Conservation (phyloP, 176 grass and related monocot species). For the Bothriochloa decipiens region DNA sequence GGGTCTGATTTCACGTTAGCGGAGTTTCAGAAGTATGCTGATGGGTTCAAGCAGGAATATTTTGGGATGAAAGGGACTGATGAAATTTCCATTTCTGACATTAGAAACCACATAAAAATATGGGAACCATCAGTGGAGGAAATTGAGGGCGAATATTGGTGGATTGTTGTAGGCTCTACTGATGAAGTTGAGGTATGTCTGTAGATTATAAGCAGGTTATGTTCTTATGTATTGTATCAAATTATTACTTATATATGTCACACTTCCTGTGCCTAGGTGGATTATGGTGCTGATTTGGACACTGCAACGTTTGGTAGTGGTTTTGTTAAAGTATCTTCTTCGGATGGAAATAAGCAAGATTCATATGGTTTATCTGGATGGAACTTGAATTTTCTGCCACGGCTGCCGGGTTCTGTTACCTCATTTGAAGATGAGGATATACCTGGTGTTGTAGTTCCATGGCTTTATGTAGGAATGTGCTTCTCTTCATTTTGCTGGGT, state of each 20-base stretch:
- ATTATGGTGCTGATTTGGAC: slow-evolving; percentile 95
- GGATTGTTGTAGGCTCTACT: slow-evolving; percentile 77
- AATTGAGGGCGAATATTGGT: slow-evolving; percentile 99
- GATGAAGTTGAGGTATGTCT: slow-evolving; percentile 83
- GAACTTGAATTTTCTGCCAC: slow-evolving; percentile 92
- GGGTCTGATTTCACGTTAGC: slow-evolving; percentile 87
- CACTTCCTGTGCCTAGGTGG: slow-evolving; percentile 61
- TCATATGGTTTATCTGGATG: slow-evolving; percentile 62
- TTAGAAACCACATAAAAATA: slow-evolving; percentile 50
- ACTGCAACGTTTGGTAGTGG: slow-evolving; percentile 85
- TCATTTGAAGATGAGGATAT: slow-evolving; percentile 92
- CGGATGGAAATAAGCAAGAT: slow-evolving; percentile 59
- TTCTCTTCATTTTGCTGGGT: slow-evolving; percentile 99
- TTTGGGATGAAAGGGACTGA: slow-evolving; percentile 66
- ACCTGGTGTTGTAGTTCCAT: slow-evolving; percentile 95
- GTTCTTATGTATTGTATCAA: slow-evolving; percentile 7
- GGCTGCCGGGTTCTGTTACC: slow-evolving; percentile 68
- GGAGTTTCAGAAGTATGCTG: slow-evolving; percentile 64
- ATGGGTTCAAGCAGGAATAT: slow-evolving; percentile 78
- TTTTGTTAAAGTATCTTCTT: slow-evolving; percentile 54
- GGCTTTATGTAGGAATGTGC: slow-evolving; percentile 99
- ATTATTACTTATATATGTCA: slow-evolving; percentile 32
- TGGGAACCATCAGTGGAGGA: slow-evolving; percentile 75
- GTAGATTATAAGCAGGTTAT: slow-evolving; percentile 9
- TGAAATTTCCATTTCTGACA: slow-evolving; percentile 58